Evolutionary conservation across 2,329 filamentous ascomycete genomes (phyloP).

Genomic region (Macrophomina pseudophaseolina): DNA sequence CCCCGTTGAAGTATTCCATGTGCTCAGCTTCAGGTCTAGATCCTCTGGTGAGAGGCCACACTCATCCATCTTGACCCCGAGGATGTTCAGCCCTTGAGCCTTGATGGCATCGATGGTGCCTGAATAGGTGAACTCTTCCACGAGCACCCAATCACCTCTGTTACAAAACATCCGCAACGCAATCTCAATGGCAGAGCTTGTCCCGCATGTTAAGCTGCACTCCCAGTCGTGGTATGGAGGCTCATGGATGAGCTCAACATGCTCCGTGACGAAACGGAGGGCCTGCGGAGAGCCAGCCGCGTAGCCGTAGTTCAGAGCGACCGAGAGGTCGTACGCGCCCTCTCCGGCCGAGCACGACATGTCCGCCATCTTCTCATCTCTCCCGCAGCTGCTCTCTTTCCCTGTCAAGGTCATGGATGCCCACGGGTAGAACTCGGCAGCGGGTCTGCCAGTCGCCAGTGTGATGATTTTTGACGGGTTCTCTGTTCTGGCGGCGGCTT

Average conservation of each 20-base stretch:
- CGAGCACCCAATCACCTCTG: constrained; percentile 32
- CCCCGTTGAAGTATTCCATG: constrained; percentile 32
- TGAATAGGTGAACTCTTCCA: constrained; percentile 37
- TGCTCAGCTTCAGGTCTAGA: constrained; percentile 32
- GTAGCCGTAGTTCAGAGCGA: constrained; percentile 36
- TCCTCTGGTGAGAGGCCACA: constrained; percentile 35
- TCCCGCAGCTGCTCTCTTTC: not conserved
- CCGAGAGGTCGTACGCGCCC: constrained; percentile 32
- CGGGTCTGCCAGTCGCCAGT: constrained; percentile 24
- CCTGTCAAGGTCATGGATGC: constrained; percentile 19
- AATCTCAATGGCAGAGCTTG: constrained; percentile 39
- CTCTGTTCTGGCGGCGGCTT: not conserved
- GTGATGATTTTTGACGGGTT: constrained; percentile 1
- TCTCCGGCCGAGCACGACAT: constrained; percentile 20
- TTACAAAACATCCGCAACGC: constrained; percentile 37
- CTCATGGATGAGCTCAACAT: constrained; percentile 36
- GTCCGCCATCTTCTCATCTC: not conserved
- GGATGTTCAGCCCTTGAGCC: constrained; percentile 34
- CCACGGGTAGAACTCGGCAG: constrained; percentile 29
- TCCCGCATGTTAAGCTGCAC: constrained; percentile 36
- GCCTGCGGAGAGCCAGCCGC: constrained; percentile 34
- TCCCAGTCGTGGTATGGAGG: constrained; percentile 41
- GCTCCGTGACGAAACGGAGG: constrained; percentile 36
- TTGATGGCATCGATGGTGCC: constrained; percentile 34
- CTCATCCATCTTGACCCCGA: constrained; percentile 38